Base-by-base conservation (phyloP, 2,329 filamentous ascomycete genomes). In the Botryotinia calthae region DNA sequence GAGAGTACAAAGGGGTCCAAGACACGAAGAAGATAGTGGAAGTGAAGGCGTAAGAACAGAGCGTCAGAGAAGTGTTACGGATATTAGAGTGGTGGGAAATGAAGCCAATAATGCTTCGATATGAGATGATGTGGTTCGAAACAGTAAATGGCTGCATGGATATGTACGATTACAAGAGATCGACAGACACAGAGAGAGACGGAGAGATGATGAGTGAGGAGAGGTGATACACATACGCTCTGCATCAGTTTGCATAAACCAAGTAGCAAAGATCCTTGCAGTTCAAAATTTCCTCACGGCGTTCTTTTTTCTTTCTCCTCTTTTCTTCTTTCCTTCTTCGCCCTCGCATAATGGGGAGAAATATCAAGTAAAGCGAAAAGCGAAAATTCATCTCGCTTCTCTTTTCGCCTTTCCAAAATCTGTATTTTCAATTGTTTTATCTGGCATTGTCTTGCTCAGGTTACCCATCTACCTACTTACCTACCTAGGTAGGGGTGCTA, bases 1-100 rank as follows among this genome's bases (percentile, higher is more conserved):
- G 92, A 71, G 91, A 93, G 78, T 78, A 81, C 16, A 78, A 75
- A 58, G 75, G 76, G 42, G 77, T 79, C 16, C 80, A 80, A 0
- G 82, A 81, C 70, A 76, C 79, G 65, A 88, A 87, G 7, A 88
- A 88, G 79, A 83, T 70, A 70, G 67, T 63, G 67, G 44, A 5
- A 70, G 67, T 28, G 67, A 70, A 12, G 67, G 67, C 25, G 70
- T 67, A 8, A 51, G 56, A 14, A 72, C 71, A 14, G 71, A 69
- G 34, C 51, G 71, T 20, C 71, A 72, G 40, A 54, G 71, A 25
- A 72, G 65, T 44, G 42, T 70, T 22, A 69, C 54, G 31, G 71
- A 70, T 70, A 61, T 70, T n/a, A 58, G 31, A 6, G 31, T 42
- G 14, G 28, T 61, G 42, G 46, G 64, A 18, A 59, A 34, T 31